Evolutionary conservation across 495 filamentous ascomycete genomes (phyloP).

Genomic region (Astrocystis sublimbata): DNA sequence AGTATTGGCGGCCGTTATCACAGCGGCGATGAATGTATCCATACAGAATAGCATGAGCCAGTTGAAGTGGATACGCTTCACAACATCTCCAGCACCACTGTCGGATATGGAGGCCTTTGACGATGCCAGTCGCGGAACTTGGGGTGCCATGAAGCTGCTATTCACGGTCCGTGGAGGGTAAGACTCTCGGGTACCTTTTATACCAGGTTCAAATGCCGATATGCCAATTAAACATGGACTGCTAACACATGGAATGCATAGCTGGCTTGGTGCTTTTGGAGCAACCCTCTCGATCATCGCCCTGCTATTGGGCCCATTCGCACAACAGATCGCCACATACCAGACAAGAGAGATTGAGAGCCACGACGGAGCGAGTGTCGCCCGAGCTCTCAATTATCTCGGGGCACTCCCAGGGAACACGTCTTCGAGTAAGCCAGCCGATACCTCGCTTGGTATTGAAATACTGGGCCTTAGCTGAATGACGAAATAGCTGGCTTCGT

Average conservation of each 20-base stretch:
- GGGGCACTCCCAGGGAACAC: constrained; percentile 13
- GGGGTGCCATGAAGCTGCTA: constrained; percentile 41
- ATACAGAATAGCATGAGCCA: constrained; percentile 44
- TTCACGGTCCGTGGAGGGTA: constrained; percentile 28
- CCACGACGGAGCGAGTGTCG: constrained; percentile 16
- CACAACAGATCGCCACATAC: not conserved
- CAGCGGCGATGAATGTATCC: constrained; percentile 42
- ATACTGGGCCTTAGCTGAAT: not conserved
- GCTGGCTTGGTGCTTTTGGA: not conserved
- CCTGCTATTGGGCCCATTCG: not conserved
- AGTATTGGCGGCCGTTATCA: constrained; percentile 41
- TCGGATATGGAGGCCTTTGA: constrained; percentile 48
- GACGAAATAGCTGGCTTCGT: constrained; percentile 24
- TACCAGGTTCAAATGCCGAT: too few relatives aligned
- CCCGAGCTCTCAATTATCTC: constrained; percentile 18
- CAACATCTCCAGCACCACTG: constrained; percentile 36
- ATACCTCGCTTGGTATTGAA: not conserved
- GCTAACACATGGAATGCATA: not conserved
- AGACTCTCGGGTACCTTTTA: too few relatives aligned
- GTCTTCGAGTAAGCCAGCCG: constrained; percentile 10
- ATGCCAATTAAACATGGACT: too few relatives aligned
- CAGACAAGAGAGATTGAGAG: not conserved
- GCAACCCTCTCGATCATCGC: not conserved
- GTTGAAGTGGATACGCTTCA: constrained; percentile 53
- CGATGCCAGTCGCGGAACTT: constrained; percentile 45